These are phyloP conservation scores for Suhomyces sp. DNA, from an alignment of 805 yeast genomes.

Conservation along the genomic window DNA sequence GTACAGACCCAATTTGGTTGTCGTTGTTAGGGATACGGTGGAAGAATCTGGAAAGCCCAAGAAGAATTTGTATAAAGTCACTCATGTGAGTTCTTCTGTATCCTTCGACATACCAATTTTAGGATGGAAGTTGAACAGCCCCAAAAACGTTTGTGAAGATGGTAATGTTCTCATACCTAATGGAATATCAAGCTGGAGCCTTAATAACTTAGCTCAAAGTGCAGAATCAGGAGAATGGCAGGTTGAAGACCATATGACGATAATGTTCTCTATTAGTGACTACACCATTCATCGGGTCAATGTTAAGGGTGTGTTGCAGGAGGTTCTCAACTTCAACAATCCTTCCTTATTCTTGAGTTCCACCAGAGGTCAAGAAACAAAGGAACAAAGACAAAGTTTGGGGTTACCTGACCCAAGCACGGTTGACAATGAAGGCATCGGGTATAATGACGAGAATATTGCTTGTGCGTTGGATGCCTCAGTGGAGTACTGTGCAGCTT, in stretches of 20 bases:
- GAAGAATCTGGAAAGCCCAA: not conserved
- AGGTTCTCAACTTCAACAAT: conserved; percentile 9
- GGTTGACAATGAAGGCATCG: too few relatives aligned
- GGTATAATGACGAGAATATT: conserved; percentile 15
- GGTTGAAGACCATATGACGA: conserved; percentile 17
- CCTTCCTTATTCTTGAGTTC: conserved; percentile 4
- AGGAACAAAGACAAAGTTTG: conserved; percentile 1
- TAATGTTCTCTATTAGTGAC: conserved; percentile 20
- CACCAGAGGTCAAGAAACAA: not conserved
- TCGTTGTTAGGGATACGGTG: conserved; percentile 15
- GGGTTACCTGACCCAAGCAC: too few relatives aligned
- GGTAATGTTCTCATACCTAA: conserved; percentile 48
- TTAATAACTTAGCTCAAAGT: conserved; percentile 5
- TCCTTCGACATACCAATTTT: conserved; percentile 31
- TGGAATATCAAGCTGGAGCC: conserved; percentile 43
- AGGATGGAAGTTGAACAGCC: conserved; percentile 25
- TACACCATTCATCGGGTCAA: conserved; percentile 18
- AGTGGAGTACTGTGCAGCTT: conserved; percentile 13
- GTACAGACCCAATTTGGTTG: conserved; percentile 41
- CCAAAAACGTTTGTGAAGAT: conserved; percentile 24
- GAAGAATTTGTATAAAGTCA: conserved; percentile 21
- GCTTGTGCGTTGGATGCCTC: conserved; percentile 16
- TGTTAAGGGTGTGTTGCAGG: conserved; percentile 17
- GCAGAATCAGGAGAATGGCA: conserved; percentile 12
- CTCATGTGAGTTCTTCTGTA: conserved; percentile 31